These are phyloP conservation scores for Curvularia verruculosa DNA, from an alignment of 2,329 filamentous ascomycete genomes.

Conservation along the genomic window DNA sequence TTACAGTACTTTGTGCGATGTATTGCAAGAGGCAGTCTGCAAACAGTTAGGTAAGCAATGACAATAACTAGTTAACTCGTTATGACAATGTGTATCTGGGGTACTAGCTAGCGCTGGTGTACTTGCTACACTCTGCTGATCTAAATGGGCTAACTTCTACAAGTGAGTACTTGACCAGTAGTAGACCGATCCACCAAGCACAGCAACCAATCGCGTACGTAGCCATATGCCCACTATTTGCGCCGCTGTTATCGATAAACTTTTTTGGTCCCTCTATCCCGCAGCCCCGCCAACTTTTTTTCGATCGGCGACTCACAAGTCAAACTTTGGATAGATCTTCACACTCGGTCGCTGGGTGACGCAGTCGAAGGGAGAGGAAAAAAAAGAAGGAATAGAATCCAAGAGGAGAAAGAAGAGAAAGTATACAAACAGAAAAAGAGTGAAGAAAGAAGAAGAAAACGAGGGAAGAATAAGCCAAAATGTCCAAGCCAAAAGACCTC, in stretches of 20 bases:
- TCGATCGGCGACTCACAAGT: neutral
- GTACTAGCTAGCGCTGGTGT: too few relatives aligned
- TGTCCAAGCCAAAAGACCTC: constrained; percentile 37
- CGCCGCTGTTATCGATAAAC: neutral
- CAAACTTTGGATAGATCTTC: neutral
- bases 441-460: neutral
- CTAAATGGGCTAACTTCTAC: neutral
- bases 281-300: constrained; percentile 4
- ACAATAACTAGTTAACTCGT: neutral
- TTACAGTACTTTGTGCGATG: neutral
- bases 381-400: too few relatives aligned
- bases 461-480: constrained; percentile 3
- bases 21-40: neutral
- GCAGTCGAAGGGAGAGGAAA: neutral
- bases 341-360: neutral
- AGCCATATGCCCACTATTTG: neutral
- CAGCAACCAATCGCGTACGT: neutral
- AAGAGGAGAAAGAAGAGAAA: neutral
- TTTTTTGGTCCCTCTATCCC: neutral
- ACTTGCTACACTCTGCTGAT: neutral
- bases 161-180: neutral
- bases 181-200: neutral
- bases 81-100: neutral
- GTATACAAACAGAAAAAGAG: neutral
- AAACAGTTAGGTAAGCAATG: too few relatives aligned